Conservation (phyloP, 2,329 filamentous ascomycete species). For the Cadophora luteo-olivacea region DNA sequence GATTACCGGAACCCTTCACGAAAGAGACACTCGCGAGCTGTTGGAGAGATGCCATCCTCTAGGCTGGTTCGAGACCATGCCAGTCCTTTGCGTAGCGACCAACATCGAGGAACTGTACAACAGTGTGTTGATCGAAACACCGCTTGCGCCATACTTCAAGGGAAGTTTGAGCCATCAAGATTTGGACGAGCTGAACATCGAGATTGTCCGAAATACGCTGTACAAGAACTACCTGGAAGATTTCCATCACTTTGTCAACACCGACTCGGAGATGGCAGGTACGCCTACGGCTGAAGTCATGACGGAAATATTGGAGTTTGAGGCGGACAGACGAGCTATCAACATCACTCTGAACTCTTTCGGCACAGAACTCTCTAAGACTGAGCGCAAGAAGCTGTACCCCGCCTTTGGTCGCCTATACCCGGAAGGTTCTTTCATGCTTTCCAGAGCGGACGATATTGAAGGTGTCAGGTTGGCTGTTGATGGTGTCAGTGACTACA, state of each 20-base stretch:
- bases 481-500: constrained; percentile 92
- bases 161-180: constrained; percentile 95
- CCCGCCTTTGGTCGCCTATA: constrained; percentile 90
- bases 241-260: constrained; percentile 94
- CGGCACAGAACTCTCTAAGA: constrained; percentile 92
- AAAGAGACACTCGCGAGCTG: constrained; percentile 94
- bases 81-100: constrained; percentile 94
- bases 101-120: constrained; percentile 99
- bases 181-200: constrained; percentile 97
- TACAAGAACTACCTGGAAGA: constrained; percentile 99
- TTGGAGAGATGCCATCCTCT: constrained; percentile 95
- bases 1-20: constrained; percentile 96
- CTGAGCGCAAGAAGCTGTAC: constrained; percentile 94
- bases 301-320: constrained; percentile 94
- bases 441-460: constrained; percentile 91
- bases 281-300: constrained; percentile 94
- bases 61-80: constrained; percentile 99
- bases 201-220: constrained; percentile 96
- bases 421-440: constrained; percentile 92
- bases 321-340: constrained; percentile 94
- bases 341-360: constrained; percentile 99
- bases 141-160: constrained; percentile 96
- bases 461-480: constrained; percentile 94
- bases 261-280: constrained; percentile 81
- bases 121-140: constrained; percentile 95